Percentiles rank a stretch among this genome's conserved stretches.
Conservation (phyloP, 192 early-diverging fungal species). For the Coemansia sp. region DNA sequence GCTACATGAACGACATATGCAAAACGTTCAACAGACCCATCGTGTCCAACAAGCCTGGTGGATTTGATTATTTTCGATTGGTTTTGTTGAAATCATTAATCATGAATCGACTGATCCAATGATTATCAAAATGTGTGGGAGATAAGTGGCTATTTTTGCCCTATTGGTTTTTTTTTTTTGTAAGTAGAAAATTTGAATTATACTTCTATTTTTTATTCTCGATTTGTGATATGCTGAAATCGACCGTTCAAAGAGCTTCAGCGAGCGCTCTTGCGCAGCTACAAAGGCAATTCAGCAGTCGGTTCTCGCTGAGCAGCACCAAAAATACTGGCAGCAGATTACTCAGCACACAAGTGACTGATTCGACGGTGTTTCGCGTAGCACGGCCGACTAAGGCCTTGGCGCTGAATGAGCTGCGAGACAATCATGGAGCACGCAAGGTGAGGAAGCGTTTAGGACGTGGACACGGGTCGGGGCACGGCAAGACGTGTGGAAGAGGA, state of each 20-base stretch:
- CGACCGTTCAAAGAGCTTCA: slow-evolving; percentile 9
- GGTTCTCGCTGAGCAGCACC: slow-evolving; percentile 8
- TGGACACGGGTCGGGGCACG: slow-evolving; percentile 85
- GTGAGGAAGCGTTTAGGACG: slow-evolving; percentile 73
- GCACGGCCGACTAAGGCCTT: slow-evolving; percentile 24
- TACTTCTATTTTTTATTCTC: background rate
- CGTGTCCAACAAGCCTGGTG: too few species aligned
- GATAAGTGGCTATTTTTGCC: too few species aligned
- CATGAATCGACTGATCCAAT: too few species aligned
- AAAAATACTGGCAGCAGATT: background rate
- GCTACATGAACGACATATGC: too few species aligned
- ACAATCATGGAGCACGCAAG: slow-evolving; percentile 46
- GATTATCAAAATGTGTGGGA: too few species aligned
- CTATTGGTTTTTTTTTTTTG: background rate
- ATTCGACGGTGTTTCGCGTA: slow-evolving; percentile 11
- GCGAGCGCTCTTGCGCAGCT: slow-evolving; percentile 20
- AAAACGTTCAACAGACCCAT: too few species aligned
- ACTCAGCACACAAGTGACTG: background rate
- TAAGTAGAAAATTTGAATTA: background rate
- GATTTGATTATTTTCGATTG: too few species aligned
- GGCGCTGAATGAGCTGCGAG: slow-evolving; percentile 40
- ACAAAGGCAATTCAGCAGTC: slow-evolving; percentile 26
- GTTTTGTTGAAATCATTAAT: too few species aligned
- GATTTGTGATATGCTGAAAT: slow-evolving; percentile 18
- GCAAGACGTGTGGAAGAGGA: slow-evolving; percentile 89